phyloP scores from a whole-genome alignment of 495 filamentous ascomycete species.

The Astrothelium subdiscretum region DNA sequence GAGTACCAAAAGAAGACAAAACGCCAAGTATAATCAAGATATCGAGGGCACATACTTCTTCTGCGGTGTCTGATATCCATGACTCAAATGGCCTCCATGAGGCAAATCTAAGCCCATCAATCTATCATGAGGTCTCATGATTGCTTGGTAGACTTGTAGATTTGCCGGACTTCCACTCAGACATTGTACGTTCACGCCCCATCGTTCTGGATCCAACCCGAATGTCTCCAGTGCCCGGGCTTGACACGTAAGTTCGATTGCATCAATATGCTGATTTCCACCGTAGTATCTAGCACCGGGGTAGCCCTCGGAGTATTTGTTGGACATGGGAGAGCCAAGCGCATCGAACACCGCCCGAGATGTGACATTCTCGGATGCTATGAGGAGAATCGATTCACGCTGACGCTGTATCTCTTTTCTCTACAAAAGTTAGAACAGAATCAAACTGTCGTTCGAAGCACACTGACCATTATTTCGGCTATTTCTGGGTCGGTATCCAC shows the following conservation, averaged over 20 bases:
- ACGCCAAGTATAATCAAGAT: not conserved
- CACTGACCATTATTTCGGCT: conserved; percentile 73
- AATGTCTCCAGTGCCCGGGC: conserved; percentile 88
- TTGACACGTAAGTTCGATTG: conserved; percentile 93
- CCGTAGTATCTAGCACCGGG: conserved; percentile 98
- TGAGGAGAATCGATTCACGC: conserved; percentile 95
- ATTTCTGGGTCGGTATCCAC: conserved; percentile 82
- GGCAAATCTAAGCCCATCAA: conserved; percentile 97
- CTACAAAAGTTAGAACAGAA: conserved; percentile 33
- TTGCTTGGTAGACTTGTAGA: conserved; percentile 95
- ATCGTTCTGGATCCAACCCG: conserved; percentile 71
- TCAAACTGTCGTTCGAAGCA: not conserved
- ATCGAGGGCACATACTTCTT: conserved; percentile 50
- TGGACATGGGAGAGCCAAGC: conserved; percentile 81
- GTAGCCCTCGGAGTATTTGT: conserved; percentile 99
- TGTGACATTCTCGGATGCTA: conserved; percentile 87
- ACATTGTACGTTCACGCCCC: conserved; percentile 98
- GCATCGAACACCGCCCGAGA: conserved; percentile 84
- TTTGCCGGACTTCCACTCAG: conserved; percentile 90
- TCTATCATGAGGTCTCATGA: conserved; percentile 93
- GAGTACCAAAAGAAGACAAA: too few relatives aligned
- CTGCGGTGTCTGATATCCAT: conserved; percentile 91
- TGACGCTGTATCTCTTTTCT: conserved; percentile 93
- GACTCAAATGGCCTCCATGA: conserved; percentile 93
- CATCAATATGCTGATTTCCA: conserved; percentile 97